Conservation (phyloP, 1,284 basidiomycete genomes). For the Ustanciosporium gigantosporum region DNA sequence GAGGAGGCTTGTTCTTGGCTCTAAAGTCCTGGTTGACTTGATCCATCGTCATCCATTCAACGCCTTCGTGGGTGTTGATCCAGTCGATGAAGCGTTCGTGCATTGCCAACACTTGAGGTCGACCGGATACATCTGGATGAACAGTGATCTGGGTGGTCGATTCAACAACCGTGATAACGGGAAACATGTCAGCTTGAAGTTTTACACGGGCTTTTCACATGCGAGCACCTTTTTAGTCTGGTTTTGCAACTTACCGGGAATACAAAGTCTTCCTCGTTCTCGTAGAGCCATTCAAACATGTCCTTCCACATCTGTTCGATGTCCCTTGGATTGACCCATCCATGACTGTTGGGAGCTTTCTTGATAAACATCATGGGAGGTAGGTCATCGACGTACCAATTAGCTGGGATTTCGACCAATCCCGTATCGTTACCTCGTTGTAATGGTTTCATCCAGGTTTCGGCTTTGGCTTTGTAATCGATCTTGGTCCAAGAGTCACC, state of each 20-base stretch:
- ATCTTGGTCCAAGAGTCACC: constrained; percentile 77
- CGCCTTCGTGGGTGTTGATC: constrained; percentile 73
- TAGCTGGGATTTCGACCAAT: constrained; percentile 73
- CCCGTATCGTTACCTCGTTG: constrained; percentile 71
- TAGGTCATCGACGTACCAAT: constrained; percentile 71
- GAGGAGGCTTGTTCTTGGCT: constrained; percentile 8
- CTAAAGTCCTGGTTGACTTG: constrained; percentile 62
- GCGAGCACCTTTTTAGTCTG: no score
- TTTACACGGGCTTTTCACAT: no score
- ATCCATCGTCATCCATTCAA: constrained; percentile 75
- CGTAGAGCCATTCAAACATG: constrained; percentile 73
- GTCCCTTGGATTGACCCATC: constrained; percentile 72
- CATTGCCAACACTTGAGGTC: constrained; percentile 72
- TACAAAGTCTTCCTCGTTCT: constrained; percentile 71
- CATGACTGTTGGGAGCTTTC: constrained; percentile 70
- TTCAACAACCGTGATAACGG: no score
- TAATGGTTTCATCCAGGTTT: constrained; percentile 77
- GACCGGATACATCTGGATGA: constrained; percentile 77
- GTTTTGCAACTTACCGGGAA: constrained; percentile 65
- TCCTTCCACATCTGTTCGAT: constrained; percentile 79
- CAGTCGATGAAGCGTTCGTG: constrained; percentile 79
- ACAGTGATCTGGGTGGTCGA: constrained; percentile 72
- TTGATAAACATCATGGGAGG: constrained; percentile 79
- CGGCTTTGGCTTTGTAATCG: constrained; percentile 68
- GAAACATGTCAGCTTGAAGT: no score